phyloP scores from a whole-genome alignment of 2,329 filamentous ascomycete genomes.

The Colletotrichum chrysophilum region DNA sequence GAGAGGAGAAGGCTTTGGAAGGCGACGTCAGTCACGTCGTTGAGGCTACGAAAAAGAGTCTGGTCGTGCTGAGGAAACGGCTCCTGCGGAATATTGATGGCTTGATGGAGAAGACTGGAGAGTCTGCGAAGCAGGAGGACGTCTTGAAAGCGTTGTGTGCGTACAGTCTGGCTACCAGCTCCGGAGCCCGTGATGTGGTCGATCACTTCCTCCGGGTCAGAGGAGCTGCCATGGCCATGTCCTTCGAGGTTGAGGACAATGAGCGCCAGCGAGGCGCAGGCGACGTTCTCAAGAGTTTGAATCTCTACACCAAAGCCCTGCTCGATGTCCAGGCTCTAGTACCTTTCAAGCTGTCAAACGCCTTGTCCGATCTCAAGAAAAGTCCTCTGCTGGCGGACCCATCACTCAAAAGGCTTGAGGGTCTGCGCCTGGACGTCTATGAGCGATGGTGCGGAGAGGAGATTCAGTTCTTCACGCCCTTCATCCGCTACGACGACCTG shows the following conservation, averaged over 20 bases:
- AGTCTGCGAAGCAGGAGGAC: constrained; percentile 49
- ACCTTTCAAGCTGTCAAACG: constrained; percentile 73
- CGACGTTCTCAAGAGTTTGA: constrained; percentile 68
- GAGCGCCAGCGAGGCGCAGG: constrained; percentile 42
- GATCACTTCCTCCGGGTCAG: constrained; percentile 79
- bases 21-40: constrained; percentile 44
- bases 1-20: constrained; percentile 45
- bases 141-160: constrained; percentile 80
- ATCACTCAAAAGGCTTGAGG: constrained; percentile 68
- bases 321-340: constrained; percentile 79
- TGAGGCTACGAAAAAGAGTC: constrained; percentile 67
- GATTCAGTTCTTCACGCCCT: constrained; percentile 84
- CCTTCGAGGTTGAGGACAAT: constrained; percentile 58
- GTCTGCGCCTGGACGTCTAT: constrained; percentile 78
- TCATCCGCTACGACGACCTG: constrained; percentile 81
- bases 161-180: constrained; percentile 81
- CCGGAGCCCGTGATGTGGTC: constrained; percentile 79
- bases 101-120: constrained; percentile 68
- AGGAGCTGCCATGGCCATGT: constrained; percentile 68
- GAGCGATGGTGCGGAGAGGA: constrained; percentile 83
- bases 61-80: constrained; percentile 66
- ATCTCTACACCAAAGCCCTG: constrained; percentile 78
- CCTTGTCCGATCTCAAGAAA: constrained; percentile 71
- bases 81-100: constrained; percentile 73
- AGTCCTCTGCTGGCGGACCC: constrained; percentile 75